Evolutionary conservation across 2,329 filamentous ascomycete genomes (phyloP).

Genomic region (Fusarium verrucosum): DNA sequence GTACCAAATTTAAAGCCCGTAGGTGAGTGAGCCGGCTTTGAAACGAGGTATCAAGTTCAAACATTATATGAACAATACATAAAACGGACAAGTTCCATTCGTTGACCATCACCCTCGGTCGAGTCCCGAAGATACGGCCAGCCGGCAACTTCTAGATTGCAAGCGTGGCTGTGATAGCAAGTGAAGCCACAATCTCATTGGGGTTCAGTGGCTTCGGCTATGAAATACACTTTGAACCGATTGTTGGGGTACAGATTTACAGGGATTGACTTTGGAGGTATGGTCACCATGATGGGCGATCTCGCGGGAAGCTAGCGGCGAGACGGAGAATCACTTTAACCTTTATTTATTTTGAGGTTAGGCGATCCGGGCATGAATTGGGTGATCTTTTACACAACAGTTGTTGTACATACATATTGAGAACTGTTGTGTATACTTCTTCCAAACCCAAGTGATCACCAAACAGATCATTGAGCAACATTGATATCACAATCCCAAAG

Average conservation of each 20-base stretch:
- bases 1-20: slow-evolving; percentile 8
- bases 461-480: background rate
- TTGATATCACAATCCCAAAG: background rate
- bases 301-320: slow-evolving; percentile 30
- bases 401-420: background rate
- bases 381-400: background rate
- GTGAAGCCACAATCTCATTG: slow-evolving; percentile 15
- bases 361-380: background rate
- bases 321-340: slow-evolving; percentile 20
- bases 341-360: background rate
- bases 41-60: background rate
- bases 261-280: slow-evolving; percentile 34
- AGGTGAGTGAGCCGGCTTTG: background rate
- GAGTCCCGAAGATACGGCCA: slow-evolving; percentile 40
- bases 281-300: slow-evolving; percentile 15
- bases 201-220: slow-evolving; percentile 41
- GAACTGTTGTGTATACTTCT: background rate
- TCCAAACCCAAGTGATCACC: background rate
- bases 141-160: slow-evolving; percentile 9
- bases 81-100: slow-evolving; percentile 25
- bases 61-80: background rate
- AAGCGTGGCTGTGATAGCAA: slow-evolving; percentile 12
- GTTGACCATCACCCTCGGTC: slow-evolving; percentile 36
- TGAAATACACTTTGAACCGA: slow-evolving; percentile 33
- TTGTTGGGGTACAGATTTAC: slow-evolving; percentile 39